Conservation (phyloP, 2,329 filamentous ascomycete genomes). For the Sphaceloma murrayae region DNA sequence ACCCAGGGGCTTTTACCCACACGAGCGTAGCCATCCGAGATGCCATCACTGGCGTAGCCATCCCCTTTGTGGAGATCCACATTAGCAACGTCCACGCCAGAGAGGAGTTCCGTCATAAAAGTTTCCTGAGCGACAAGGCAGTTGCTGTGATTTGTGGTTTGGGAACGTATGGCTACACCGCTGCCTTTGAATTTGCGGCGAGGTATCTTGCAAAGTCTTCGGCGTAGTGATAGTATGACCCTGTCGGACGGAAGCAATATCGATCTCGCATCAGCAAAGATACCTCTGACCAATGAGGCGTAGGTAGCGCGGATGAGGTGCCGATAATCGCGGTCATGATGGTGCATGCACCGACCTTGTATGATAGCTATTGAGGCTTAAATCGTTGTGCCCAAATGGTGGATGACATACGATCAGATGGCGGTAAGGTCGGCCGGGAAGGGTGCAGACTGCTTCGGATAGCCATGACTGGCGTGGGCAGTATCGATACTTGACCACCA, state of each 20-base stretch:
- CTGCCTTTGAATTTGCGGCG: constrained; percentile 36
- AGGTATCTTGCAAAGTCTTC: constrained; percentile 22
- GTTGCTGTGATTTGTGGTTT: constrained; percentile 63
- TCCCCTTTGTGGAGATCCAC: constrained; percentile 72
- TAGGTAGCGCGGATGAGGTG: too few relatives aligned
- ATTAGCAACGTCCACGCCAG: constrained; percentile 64
- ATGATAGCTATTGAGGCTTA: too few relatives aligned
- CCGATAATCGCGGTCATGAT: too few relatives aligned
- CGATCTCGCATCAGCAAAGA: too few relatives aligned
- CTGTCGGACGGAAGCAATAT: not conserved
- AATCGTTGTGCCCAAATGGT: too few relatives aligned
- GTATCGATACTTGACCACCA: too few relatives aligned
- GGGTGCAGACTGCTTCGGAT: too few relatives aligned
- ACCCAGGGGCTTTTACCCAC: constrained; percentile 66
- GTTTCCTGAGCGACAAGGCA: constrained; percentile 67
- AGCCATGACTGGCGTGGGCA: too few relatives aligned
- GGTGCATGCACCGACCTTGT: too few relatives aligned
- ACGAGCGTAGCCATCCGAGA: constrained; percentile 69
- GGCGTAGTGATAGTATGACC: not conserved
- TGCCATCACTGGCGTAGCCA: constrained; percentile 56
- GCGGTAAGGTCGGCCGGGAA: too few relatives aligned
- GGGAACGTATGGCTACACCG: constrained; percentile 39
- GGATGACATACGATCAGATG: too few relatives aligned
- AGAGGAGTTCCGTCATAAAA: constrained; percentile 59
- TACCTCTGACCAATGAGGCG: too few relatives aligned